Conservation (phyloP, 2,329 filamentous ascomycete genomes). For the Botryotinia calthae region DNA sequence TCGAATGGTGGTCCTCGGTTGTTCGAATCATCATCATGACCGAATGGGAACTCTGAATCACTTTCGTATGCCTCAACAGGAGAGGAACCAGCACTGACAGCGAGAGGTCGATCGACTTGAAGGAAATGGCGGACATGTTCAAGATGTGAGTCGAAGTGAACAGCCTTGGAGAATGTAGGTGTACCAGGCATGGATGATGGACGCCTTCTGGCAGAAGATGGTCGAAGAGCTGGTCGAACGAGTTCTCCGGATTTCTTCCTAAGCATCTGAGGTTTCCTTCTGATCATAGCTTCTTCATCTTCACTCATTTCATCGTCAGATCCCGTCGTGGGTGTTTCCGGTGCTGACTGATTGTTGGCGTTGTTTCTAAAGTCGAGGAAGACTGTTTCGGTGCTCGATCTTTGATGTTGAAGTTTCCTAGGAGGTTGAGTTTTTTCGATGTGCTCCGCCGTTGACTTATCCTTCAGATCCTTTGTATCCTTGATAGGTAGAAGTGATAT, state of each 20-base stretch:
- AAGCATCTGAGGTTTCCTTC: conserved; percentile 81
- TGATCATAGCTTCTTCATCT: conserved; percentile 54
- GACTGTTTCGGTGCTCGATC: conserved; percentile 47
- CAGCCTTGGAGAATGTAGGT: conserved; percentile 90
- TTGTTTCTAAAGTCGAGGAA: conserved; percentile 38
- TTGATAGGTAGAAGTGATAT: conserved; percentile 41
- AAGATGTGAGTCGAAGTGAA: conserved; percentile 97
- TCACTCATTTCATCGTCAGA: conserved; percentile 57
- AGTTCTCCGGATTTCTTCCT: conserved; percentile 98
- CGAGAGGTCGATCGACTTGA: conserved; percentile 89
- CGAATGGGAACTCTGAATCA: conserved; percentile 86
- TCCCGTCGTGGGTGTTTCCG: conserved; percentile 50
- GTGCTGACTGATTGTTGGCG: conserved; percentile 38
- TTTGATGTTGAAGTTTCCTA: conserved; percentile 34
- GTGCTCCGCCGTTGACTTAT: conserved; percentile 26
- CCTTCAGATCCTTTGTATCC: conserved; percentile 34
- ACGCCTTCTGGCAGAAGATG: conserved; percentile 68
- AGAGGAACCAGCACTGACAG: conserved; percentile 90
- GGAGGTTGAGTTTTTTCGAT: conserved; percentile 26
- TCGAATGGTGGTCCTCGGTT: conserved; percentile 55
- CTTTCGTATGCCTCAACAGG: conserved; percentile 85
- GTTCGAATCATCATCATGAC: conserved; percentile 44
- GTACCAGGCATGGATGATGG: conserved; percentile 98
- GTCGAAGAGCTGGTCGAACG: conserved; percentile 84
- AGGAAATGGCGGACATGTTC: conserved; percentile 96